Percentiles rank a stretch among this genome's conserved stretches.
These are phyloP conservation scores for Petunia hybrid DNA, from an alignment of 305 asterid genomes.

Conservation along the genomic window DNA sequence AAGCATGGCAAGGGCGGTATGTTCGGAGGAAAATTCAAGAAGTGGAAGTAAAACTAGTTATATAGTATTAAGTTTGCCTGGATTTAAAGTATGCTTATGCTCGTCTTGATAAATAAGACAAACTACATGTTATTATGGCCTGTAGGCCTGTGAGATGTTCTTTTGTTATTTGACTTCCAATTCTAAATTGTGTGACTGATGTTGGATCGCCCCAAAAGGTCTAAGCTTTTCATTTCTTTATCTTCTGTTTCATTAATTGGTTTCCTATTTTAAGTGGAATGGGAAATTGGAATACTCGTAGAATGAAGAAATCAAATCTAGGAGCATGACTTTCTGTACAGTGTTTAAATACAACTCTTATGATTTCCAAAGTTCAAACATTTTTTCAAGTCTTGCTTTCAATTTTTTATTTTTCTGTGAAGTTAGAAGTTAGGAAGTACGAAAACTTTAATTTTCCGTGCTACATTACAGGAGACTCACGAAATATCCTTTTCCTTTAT, in stretches of 20 bases:
- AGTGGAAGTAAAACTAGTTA: constrained; percentile 67
- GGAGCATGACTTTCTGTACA: background rate
- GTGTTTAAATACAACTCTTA: background rate
- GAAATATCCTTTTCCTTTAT: too few relatives aligned
- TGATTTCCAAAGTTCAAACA: background rate
- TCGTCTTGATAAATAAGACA: constrained; percentile 16
- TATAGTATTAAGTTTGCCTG: background rate
- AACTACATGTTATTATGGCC: constrained; percentile 22
- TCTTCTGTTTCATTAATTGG: background rate
- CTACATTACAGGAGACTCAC: too few relatives aligned
- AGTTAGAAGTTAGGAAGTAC: background rate
- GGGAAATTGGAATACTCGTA: background rate
- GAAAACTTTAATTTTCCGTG: background rate
- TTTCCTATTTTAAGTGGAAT: background rate
- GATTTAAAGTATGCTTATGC: background rate
- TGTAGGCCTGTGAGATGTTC: constrained; percentile 19
- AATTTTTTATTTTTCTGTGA: background rate
- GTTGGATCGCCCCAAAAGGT: background rate
- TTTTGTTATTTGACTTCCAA: constrained; percentile 2
- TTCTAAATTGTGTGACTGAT: background rate
- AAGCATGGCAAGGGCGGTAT: constrained; percentile 40
- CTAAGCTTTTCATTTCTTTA: background rate
- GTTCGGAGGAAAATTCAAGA: constrained; percentile 73
- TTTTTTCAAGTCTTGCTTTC: background rate
- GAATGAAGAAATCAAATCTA: background rate